Conservation (phyloP, 1,284 basidiomycete species). For the Marasmius oreades region DNA sequence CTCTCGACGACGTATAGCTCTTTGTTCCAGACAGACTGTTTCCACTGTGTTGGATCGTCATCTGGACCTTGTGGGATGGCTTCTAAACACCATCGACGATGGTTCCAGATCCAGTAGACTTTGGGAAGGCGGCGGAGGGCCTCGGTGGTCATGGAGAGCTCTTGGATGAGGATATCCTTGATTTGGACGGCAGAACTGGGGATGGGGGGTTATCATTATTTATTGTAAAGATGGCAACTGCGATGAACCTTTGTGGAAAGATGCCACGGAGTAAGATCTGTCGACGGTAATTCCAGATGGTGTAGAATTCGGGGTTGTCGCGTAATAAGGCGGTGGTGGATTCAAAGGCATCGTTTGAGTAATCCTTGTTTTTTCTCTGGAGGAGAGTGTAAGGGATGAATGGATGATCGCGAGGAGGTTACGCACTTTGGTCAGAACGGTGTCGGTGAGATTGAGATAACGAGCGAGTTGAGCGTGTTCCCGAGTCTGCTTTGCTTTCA, state of each 20-base stretch:
- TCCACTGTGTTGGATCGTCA: slow-evolving; percentile 61
- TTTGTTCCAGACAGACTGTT: slow-evolving; percentile 72
- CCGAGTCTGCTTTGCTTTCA: slow-evolving; percentile 6
- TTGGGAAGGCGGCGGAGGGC: slow-evolving; percentile 86
- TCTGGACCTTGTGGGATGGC: slow-evolving; percentile 73
- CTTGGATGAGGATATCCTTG: slow-evolving; percentile 63
- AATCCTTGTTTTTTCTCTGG: slow-evolving; percentile 68
- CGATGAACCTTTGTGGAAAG: slow-evolving; percentile 60
- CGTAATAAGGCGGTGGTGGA: slow-evolving; percentile 77
- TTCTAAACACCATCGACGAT: slow-evolving; percentile 89
- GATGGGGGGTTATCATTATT: not conserved
- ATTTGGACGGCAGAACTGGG: slow-evolving; percentile 60
- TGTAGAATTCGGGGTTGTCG: slow-evolving; percentile 88
- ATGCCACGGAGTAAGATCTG: slow-evolving; percentile 72
- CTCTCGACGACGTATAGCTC: slow-evolving; percentile 86
- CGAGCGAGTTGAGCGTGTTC: slow-evolving; percentile 75
- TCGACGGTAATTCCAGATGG: slow-evolving; percentile 89
- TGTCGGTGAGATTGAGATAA: slow-evolving; percentile 66
- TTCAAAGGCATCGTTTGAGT: slow-evolving; percentile 65
- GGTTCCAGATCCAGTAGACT: slow-evolving; percentile 97
- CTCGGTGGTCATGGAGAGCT: slow-evolving; percentile 77
- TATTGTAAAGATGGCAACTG: not conserved
- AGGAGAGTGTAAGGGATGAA: slow-evolving; percentile 4
- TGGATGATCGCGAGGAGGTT: not conserved
- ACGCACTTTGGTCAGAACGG: slow-evolving; percentile 64